Base-by-base conservation (phyloP, 2,329 filamentous ascomycete species). In the Botrytis medusae region DNA sequence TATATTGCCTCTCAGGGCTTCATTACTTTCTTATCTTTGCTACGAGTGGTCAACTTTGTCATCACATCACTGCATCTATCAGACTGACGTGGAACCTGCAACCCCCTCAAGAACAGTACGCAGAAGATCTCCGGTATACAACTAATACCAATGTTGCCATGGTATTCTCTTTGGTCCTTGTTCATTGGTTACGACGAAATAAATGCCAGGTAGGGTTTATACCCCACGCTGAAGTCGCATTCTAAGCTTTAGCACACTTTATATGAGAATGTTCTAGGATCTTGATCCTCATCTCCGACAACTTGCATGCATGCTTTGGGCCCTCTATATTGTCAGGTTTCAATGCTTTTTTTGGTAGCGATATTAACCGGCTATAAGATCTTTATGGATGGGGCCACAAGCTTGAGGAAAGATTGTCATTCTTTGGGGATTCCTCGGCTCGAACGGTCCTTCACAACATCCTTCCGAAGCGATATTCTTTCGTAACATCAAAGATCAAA, bases 251-350 rank as follows among this genome's bases (percentile, higher is more conserved):
- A 42, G 34, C n/a, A 57, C n/a, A 57, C 34, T 44, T 42, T 57
- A 32, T 34, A 69, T 69, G 34, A 44, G 40, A 32, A 25, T 32
- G 40, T 69, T 32, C 51, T 69, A 42, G 48, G 51, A 69, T 69
- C 54, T 57, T 34, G 32, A 68, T 42, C n/a, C n/a, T 57, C 65
- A 57, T 40, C 51, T 69, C 65, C 51, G 51, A 57, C 37, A 57
- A 32, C 51, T 57, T 68, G 65, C 37, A 68, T 57, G 34, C 9
- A 57, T 42, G n/a, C 37, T 67, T 22, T 32, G n/a, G 40, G 16
- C 40, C 48, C 18, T n/a, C 22, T 20, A 57, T n/a, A n/a, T 29
- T 32, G 20, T 25, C 34, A 42, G 32, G 18, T 20, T 68, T 57
- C 16, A 32, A 57, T 42, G 16, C n/a, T 14, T 42, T n/a, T 25